phyloP scores from a whole-genome alignment of 2,329 filamentous ascomycete species.

The Bipolaris victoriae region DNA sequence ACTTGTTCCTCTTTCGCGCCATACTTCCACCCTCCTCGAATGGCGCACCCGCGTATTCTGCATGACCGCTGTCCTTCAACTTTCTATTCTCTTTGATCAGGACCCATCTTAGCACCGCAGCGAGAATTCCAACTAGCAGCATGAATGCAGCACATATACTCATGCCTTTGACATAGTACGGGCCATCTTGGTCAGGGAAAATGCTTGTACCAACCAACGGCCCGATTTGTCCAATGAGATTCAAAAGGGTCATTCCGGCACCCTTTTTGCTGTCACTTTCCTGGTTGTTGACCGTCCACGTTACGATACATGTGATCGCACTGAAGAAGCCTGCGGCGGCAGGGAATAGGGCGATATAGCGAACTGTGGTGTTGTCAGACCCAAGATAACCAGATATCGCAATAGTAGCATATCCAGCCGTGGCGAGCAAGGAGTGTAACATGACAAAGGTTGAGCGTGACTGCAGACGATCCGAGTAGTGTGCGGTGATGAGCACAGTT shows the following conservation, averaged over 20 bases:
- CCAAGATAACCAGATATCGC: conserved; percentile 61
- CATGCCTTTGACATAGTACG: conserved; percentile 59
- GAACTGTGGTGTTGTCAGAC: conserved; percentile 43
- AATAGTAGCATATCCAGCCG: conserved; percentile 65
- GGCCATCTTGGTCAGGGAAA: conserved; percentile 59
- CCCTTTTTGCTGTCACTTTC: conserved; percentile 71
- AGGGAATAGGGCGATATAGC: conserved; percentile 80
- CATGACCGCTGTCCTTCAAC: conserved; percentile 11
- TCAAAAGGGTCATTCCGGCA: conserved; percentile 78
- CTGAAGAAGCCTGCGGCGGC: conserved; percentile 84
- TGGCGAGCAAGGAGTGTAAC: conserved; percentile 70
- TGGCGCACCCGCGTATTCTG: conserved; percentile 37
- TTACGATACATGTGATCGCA: conserved; percentile 81
- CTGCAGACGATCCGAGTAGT: conserved; percentile 70
- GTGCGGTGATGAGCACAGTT: conserved; percentile 73
- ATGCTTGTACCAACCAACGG: conserved; percentile 65
- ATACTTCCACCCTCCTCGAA: conserved; percentile 29
- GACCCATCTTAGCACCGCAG: conserved; percentile 51
- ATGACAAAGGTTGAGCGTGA: conserved; percentile 71
- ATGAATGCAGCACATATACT: conserved; percentile 58
- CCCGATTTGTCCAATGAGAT: conserved; percentile 80
- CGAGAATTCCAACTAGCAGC: conserved; percentile 54
- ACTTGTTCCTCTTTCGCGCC: conserved; percentile 23
- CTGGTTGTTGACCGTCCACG: conserved; percentile 90
- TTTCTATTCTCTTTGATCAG: conserved; percentile 42